Evolutionary conservation across 495 filamentous ascomycete species (phyloP), one percentile per base, ranked within the genome.

Genomic region (Jackrogersella multiformis): DNA sequence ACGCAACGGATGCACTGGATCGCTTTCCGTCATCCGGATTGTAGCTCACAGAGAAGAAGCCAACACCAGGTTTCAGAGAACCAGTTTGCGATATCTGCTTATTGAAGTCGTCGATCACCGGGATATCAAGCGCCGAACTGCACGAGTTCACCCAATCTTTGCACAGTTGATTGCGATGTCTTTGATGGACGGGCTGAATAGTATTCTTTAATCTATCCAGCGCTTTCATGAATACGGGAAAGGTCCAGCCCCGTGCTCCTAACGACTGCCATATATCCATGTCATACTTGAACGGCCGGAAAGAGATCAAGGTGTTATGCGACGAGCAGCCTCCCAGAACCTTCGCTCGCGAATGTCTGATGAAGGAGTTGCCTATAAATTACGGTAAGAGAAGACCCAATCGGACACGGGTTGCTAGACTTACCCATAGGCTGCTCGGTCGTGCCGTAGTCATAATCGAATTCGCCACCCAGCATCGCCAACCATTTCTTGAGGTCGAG

Each of bases 381-480:
- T 12, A 48, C 35, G 65, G 71, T 66, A 72, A 64, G 56, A 69
- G 56, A 44, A 53, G 53, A 60, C 38, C 36, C 3, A 2, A 34
- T 52, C 57, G 24, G n/a, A 63, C 6, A 24, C 32, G 38, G 24
- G 24, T 30, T 38, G 23, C 9, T 16, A 66, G 32, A 76, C 82
- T 73, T 81, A 87, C 88, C 88, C 80, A 86, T 90, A 54, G 91
- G 90, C 76, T 94, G 91, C 76, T 93, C 91, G 38, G 85, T 89
- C n/a, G 91, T 95, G 54, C 85, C 85, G 78, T 95, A 95, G 67
- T 94, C 91, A 77, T 91, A 94, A 77, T 94, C 91, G 44, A 93
- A 82, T 69, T 94, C 91, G 61, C 91, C 90, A 51, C 91, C 91
- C 8, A 94, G 83, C 16, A 94, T 79, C 46, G 81, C 85, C 35